phyloP scores from a whole-genome alignment of 805 yeast genomes.

The Cyberlindnera sargentensis region DNA sequence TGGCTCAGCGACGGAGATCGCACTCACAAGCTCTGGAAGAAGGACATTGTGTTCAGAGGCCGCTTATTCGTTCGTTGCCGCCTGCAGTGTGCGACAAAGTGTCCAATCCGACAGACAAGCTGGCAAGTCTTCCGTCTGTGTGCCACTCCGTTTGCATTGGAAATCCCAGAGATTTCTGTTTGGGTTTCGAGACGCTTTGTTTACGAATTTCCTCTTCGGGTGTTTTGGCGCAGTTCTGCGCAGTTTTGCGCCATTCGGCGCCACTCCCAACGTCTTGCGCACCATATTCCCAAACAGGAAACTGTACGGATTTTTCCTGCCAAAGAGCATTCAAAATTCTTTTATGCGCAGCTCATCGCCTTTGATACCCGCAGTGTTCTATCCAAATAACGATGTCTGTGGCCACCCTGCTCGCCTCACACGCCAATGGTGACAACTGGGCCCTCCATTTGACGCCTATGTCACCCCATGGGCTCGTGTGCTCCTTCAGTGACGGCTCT shows the following conservation, averaged over 20 bases:
- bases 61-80: background rate
- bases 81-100: too few relatives aligned
- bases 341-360: too few relatives aligned
- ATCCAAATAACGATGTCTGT: slow-evolving; percentile 13
- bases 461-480: slow-evolving; percentile 31
- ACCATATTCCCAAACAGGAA: background rate
- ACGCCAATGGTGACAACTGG: slow-evolving; percentile 41
- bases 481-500: slow-evolving; percentile 43
- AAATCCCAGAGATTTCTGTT: too few relatives aligned
- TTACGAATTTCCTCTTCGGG: slow-evolving; percentile 12
- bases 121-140: too few relatives aligned
- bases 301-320: background rate
- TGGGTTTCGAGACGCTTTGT: slow-evolving; percentile 7
- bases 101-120: too few relatives aligned
- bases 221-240: background rate
- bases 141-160: too few relatives aligned
- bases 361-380: too few relatives aligned
- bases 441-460: slow-evolving; percentile 34
- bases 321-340: background rate
- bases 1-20: background rate
- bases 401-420: slow-evolving; percentile 17
- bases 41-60: slow-evolving; percentile 17
- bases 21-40: slow-evolving; percentile 26
- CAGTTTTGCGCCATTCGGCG: background rate
- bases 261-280: background rate